phyloP scores from a whole-genome alignment of 169 alveolate species.

The Hepatocystis sp. region DNA sequence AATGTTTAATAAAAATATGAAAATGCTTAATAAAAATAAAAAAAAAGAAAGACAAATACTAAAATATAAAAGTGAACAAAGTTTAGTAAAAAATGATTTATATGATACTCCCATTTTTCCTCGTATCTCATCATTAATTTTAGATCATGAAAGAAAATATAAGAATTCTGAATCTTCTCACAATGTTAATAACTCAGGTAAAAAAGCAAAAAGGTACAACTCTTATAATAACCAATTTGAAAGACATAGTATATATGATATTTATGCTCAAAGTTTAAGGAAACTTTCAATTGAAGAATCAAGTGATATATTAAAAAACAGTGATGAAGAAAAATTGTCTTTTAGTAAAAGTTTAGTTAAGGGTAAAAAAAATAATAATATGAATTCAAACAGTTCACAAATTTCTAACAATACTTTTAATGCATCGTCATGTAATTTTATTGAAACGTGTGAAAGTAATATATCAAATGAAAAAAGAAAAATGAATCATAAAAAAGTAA shows the following conservation, averaged over 20 bases:
- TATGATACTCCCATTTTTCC: slow-evolving; percentile 66
- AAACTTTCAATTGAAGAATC: slow-evolving; percentile 51
- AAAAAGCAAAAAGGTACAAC: slow-evolving; percentile 26
- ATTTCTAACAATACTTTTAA: slow-evolving; percentile 19
- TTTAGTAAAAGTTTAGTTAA: slow-evolving; percentile 5
- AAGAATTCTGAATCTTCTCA: slow-evolving; percentile 22
- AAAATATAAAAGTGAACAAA: slow-evolving; percentile 13
- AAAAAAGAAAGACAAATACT: slow-evolving; percentile 10
- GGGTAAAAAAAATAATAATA: slow-evolving; percentile 35
- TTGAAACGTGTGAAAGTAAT: slow-evolving; percentile 7
- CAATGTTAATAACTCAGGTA: slow-evolving; percentile 18
- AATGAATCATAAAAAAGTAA: slow-evolving; percentile 16
- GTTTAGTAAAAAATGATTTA: slow-evolving; percentile 5
- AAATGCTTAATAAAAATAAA: slow-evolving; percentile 24
- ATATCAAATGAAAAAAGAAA: slow-evolving; percentile 1
- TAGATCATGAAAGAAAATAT: slow-evolving; percentile 43
- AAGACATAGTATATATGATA: slow-evolving; percentile 56
- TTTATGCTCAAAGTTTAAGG: slow-evolving; percentile 43
- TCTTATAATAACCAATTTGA: slow-evolving; percentile 31
- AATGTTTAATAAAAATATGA: no score
- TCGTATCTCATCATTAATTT: slow-evolving; percentile 44
- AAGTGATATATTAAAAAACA: slow-evolving; percentile 18
- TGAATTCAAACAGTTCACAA: slow-evolving; percentile 7
- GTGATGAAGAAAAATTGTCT: slow-evolving; percentile 14
- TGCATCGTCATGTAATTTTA: slow-evolving; percentile 24